Evolutionary conservation across 768 basidiomycete genomes (phyloP).

Genomic region (Zangia roseola): DNA sequence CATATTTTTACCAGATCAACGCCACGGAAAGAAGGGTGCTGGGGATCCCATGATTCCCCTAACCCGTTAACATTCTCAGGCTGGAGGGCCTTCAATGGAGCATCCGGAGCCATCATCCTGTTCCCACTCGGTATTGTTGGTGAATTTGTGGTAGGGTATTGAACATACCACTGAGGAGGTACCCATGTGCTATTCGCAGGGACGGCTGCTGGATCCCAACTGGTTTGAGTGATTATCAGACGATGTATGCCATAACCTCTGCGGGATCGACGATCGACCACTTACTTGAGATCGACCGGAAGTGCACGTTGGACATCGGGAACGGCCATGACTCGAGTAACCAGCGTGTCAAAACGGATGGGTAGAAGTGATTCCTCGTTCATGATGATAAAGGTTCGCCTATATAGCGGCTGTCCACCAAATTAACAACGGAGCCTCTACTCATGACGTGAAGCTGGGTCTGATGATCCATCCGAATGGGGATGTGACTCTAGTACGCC

Average conservation of each 20-base stretch:
- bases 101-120: conserved; percentile 23
- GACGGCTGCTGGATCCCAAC: conserved; percentile 25
- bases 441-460: not conserved
- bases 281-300: conserved; percentile 18
- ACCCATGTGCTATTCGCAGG: conserved; percentile 27
- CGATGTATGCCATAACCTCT: not conserved
- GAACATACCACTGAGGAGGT: conserved; percentile 24
- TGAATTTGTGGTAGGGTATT: not conserved
- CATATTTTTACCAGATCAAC: conserved; percentile 18
- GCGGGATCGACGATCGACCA: not conserved
- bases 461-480: not conserved
- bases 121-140: not conserved
- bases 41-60: conserved; percentile 25
- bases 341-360: not conserved
- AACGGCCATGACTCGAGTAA: conserved; percentile 20
- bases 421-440: not conserved
- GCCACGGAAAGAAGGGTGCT: conserved; percentile 21
- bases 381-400: not conserved
- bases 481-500: too few relatives aligned
- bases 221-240: conserved; percentile 3
- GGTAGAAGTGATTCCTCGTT: too few relatives aligned
- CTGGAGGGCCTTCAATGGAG: not conserved
- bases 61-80: conserved; percentile 15
- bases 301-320: conserved; percentile 18
- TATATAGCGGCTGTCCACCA: too few relatives aligned